Percentiles rank a stretch among this genome's conserved stretches.
phyloP scores from a whole-genome alignment of 2,329 filamentous ascomycete species.

The Pochonia chlamydosporia region DNA sequence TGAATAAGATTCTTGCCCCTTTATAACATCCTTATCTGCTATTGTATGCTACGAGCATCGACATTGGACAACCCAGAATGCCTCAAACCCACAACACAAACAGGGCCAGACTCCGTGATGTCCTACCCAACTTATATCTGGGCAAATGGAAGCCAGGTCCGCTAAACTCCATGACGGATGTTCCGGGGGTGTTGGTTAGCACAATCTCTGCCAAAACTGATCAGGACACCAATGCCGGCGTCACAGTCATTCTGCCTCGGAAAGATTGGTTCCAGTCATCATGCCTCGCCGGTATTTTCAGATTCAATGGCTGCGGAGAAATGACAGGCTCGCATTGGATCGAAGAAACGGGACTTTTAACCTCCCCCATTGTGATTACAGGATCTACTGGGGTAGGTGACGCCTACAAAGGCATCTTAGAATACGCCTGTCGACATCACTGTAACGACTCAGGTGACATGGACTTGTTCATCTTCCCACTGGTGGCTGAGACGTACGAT shows the following conservation, averaged over 20 bases:
- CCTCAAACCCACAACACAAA: conserved; percentile 10
- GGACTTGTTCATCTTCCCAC: conserved; percentile 49
- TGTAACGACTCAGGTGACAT: conserved; percentile 34
- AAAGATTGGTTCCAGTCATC: conserved; percentile 37
- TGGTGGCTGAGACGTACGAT: conserved; percentile 60
- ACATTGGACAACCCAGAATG: too few relatives aligned
- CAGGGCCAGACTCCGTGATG: conserved; percentile 27
- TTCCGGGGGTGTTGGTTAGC: conserved; percentile 40
- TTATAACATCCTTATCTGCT: too few relatives aligned
- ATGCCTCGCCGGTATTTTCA: conserved; percentile 47
- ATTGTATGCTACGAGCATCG: too few relatives aligned
- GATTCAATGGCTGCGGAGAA: conserved; percentile 60
- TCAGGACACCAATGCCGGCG: conserved; percentile 39
- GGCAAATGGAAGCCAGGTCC: conserved; percentile 37
- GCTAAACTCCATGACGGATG: conserved; percentile 46
- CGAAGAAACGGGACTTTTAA: conserved; percentile 53
- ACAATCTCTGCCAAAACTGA: conserved; percentile 35
- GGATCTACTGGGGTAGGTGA: conserved; percentile 53
- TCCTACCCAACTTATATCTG: conserved; percentile 37
- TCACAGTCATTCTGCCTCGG: conserved; percentile 44
- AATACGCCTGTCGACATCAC: conserved; percentile 45
- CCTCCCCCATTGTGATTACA: conserved; percentile 55
- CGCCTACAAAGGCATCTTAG: conserved; percentile 52
- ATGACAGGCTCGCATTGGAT: conserved; percentile 58
- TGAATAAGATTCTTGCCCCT: too few relatives aligned